These are phyloP conservation scores for Globisporangium spinosum DNA, from an alignment of 352 stramenopile species.

Conservation along the genomic window DNA sequence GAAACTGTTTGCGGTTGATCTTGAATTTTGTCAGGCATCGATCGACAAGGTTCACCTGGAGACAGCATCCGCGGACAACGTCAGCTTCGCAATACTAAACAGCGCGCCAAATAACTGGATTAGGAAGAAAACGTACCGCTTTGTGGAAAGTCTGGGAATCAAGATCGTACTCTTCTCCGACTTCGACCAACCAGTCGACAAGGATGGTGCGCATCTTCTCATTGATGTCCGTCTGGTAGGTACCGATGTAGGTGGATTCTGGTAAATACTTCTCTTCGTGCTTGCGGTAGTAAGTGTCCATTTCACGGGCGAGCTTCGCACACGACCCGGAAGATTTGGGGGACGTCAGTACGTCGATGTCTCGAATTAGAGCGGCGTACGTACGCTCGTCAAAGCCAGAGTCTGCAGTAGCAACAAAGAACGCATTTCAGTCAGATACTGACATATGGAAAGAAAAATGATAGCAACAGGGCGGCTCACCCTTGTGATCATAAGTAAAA, in stretches of 20 bases:
- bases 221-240: constrained; percentile 97
- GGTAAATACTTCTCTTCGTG: constrained; percentile 76
- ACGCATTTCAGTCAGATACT: not conserved
- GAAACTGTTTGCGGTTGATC: constrained; percentile 90
- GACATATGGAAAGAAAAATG: not conserved
- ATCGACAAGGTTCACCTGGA: constrained; percentile 80
- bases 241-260: constrained; percentile 56
- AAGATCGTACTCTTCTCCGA: constrained; percentile 83
- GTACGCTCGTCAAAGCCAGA: constrained; percentile 70
- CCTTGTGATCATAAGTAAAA: constrained; percentile 52
- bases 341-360: constrained; percentile 51
- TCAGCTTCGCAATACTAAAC: not conserved
- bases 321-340: constrained; percentile 30
- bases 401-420: constrained; percentile 16
- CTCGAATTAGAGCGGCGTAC: constrained; percentile 44
- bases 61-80: not conserved
- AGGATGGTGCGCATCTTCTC: constrained; percentile 99
- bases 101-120: not conserved
- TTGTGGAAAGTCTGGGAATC: constrained; percentile 83
- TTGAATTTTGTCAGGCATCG: constrained; percentile 75
- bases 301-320: constrained; percentile 54
- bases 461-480: constrained; percentile 6
- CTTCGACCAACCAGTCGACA: constrained; percentile 98
- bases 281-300: constrained; percentile 62
- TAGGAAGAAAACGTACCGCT: constrained; percentile 31